Conservation (phyloP, 305 asterid species). For the Fraxinus sp. region DNA sequence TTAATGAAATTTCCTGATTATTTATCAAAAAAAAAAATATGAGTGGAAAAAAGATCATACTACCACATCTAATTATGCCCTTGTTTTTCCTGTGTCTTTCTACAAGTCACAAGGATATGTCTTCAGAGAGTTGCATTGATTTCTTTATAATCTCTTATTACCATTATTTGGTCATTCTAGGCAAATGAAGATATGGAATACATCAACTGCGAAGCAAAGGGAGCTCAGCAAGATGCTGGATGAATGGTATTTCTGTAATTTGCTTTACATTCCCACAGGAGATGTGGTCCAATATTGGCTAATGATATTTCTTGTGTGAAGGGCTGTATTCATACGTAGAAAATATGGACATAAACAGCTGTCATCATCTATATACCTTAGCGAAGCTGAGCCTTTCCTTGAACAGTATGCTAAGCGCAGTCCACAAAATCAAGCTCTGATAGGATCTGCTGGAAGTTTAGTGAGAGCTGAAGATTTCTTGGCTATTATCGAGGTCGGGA, state of each 20-base stretch:
- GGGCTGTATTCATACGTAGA: constrained; percentile 83
- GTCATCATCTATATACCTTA: constrained; percentile 78
- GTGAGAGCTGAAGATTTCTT: constrained; percentile 84
- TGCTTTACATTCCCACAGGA: constrained; percentile 24
- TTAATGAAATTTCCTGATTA: too few relatives aligned
- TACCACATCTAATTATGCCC: constrained; percentile 11
- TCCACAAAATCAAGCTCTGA: constrained; percentile 79
- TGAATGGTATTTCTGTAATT: constrained; percentile 73
- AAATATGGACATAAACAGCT: constrained; percentile 71
- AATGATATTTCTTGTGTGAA: constrained; percentile 31
- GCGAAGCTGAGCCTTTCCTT: constrained; percentile 97
- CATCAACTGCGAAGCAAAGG: constrained; percentile 81
- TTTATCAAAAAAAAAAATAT: too few relatives aligned
- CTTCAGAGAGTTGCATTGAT: neutral
- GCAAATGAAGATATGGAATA: constrained; percentile 98
- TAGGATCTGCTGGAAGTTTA: constrained; percentile 92
- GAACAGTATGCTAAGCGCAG: constrained; percentile 92
- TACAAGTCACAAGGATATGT: neutral
- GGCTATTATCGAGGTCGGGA: constrained; percentile 69
- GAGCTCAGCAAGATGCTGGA: constrained; percentile 92
- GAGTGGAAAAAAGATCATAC: constrained; percentile 13
- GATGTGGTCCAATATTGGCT: constrained; percentile 29
- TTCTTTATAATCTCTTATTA: constrained; percentile 17
- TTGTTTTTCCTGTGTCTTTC: constrained; percentile 6
- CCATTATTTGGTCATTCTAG: constrained; percentile 47